Evolutionary conservation across 768 basidiomycete species (phyloP).

Genomic region (Phaeolepiota aurea): DNA sequence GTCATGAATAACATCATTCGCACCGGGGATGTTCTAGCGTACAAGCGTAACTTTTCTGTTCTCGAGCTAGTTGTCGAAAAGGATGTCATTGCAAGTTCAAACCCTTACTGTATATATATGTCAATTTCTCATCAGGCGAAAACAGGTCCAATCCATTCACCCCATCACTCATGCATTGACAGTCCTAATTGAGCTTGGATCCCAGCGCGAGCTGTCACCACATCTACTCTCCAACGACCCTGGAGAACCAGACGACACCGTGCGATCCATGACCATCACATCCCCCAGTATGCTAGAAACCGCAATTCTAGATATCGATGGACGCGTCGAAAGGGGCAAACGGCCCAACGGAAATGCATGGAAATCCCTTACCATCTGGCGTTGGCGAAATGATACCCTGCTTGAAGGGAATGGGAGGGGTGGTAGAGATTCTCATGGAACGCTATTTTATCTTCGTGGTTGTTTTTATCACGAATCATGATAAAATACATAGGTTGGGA

Average conservation of each 20-base stretch:
- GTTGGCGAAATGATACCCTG: constrained; percentile 28
- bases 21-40: constrained; percentile 47
- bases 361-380: constrained; percentile 49
- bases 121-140: too few relatives aligned
- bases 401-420: constrained; percentile 17
- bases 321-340: constrained; percentile 30
- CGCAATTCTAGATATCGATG: constrained; percentile 42
- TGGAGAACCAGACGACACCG: constrained; percentile 17
- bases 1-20: constrained; percentile 34
- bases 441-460: constrained; percentile 40
- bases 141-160: constrained; percentile 41
- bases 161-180: constrained; percentile 30
- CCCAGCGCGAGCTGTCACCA: constrained; percentile 25
- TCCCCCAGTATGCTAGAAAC: constrained; percentile 44
- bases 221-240: constrained; percentile 22
- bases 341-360: constrained; percentile 46
- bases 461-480: constrained; percentile 25
- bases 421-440: constrained; percentile 38
- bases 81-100: constrained; percentile 38
- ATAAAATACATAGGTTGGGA: not conserved
- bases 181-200: constrained; percentile 31
- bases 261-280: constrained; percentile 27
- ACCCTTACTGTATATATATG: not conserved
- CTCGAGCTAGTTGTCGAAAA: constrained; percentile 38
- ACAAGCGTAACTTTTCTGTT: constrained; percentile 37